These are phyloP conservation scores for Firmiana major DNA, from an alignment of 345 rosid species.

Conservation along the genomic window DNA sequence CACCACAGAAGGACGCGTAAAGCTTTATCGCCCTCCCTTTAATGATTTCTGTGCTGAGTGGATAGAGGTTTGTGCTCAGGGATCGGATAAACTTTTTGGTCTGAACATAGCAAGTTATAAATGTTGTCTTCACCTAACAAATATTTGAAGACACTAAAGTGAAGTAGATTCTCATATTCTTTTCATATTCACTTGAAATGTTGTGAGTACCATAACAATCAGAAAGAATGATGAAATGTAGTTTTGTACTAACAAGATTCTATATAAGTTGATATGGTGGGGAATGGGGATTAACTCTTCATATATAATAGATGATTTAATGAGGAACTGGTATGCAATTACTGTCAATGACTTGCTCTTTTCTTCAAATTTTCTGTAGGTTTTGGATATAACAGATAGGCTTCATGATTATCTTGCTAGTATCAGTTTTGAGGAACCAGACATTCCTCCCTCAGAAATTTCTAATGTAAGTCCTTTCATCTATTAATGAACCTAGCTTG, in stretches of 20 bases:
- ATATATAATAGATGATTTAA: no score
- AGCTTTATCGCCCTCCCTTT: slow-evolving; percentile 78
- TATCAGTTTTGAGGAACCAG: slow-evolving; percentile 43
- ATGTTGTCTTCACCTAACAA: background rate
- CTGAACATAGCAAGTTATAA: background rate
- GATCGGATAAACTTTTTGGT: slow-evolving; percentile 1
- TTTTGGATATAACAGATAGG: slow-evolving; percentile 60
- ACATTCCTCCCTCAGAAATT: slow-evolving; percentile 27
- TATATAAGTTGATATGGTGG: no score
- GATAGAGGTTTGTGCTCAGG: slow-evolving; percentile 65
- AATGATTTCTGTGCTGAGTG: slow-evolving; percentile 86
- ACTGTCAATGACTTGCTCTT: background rate
- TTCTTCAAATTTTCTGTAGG: slow-evolving; percentile 37
- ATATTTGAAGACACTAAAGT: background rate
- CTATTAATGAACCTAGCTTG: slow-evolving; percentile 11
- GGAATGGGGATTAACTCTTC: no score
- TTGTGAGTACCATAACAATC: background rate
- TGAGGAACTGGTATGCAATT: background rate
- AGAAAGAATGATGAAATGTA: background rate
- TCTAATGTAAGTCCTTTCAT: slow-evolving; percentile 48
- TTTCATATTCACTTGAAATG: background rate
- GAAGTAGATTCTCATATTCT: background rate
- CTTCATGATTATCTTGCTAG: slow-evolving; percentile 50
- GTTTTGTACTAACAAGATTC: background rate
- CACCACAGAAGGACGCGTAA: slow-evolving; percentile 75